Conservation (phyloP, 805 yeast genomes). For the Starmerella sirachaensis region DNA sequence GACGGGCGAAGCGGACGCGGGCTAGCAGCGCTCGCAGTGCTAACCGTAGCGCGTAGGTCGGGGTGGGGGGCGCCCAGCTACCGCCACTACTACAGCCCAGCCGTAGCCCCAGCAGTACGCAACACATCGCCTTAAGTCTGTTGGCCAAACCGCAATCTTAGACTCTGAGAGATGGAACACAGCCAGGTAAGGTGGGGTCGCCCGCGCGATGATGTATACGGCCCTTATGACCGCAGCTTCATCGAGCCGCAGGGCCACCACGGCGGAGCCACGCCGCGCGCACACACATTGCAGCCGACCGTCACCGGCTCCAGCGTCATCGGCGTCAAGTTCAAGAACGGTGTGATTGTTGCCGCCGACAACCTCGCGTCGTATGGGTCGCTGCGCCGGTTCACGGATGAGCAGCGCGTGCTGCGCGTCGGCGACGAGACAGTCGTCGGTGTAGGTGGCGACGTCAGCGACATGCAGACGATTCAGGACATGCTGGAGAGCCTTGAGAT, state of each 20-base stretch:
- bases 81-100: too few species aligned
- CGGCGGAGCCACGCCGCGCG: slow-evolving; percentile 45
- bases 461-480: slow-evolving; percentile 72
- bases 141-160: too few species aligned
- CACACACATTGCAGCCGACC: slow-evolving; percentile 87
- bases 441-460: slow-evolving; percentile 86
- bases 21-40: too few species aligned
- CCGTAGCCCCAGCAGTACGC: too few species aligned
- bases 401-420: slow-evolving; percentile 73
- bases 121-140: too few species aligned
- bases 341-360: slow-evolving; percentile 91
- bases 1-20: too few species aligned
- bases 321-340: slow-evolving; percentile 79
- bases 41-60: too few species aligned
- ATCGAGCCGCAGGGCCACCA: slow-evolving; percentile 40
- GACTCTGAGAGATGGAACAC: slow-evolving; percentile 85
- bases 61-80: too few species aligned
- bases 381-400: slow-evolving; percentile 68
- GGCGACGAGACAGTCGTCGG: slow-evolving; percentile 87
- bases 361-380: slow-evolving; percentile 88
- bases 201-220: slow-evolving; percentile 73
- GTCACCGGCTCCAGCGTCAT: slow-evolving; percentile 95
- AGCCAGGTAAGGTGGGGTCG: slow-evolving; percentile 94
- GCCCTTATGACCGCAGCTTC: slow-evolving; percentile 58
- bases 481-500: slow-evolving; percentile 66